Percentiles rank a stretch among this genome's conserved stretches.
These are phyloP conservation scores for Epichloe aotearoae DNA, from an alignment of 2,329 filamentous ascomycete species.

Conservation along the genomic window DNA sequence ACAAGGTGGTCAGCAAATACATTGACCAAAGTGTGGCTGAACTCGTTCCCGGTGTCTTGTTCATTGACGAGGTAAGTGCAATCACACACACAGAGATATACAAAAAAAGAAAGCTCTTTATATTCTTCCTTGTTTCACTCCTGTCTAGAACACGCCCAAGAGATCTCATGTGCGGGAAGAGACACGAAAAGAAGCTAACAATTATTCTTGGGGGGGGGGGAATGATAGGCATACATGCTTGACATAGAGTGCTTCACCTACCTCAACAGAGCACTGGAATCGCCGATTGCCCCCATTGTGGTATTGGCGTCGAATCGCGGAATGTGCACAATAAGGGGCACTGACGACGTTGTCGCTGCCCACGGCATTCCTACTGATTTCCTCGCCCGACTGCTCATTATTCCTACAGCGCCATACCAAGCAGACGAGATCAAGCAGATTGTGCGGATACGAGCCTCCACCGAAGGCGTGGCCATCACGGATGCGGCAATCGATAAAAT, in stretches of 20 bases:
- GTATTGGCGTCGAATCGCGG: slow-evolving; percentile 96
- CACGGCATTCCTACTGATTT: slow-evolving; percentile 94
- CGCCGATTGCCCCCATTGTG: slow-evolving; percentile 87
- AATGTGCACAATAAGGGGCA: slow-evolving; percentile 83
- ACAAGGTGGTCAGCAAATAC: slow-evolving; percentile 98
- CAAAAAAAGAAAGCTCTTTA: neutral
- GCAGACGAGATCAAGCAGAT: slow-evolving; percentile 87
- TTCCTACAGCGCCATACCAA: slow-evolving; percentile 84
- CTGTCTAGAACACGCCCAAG: neutral
- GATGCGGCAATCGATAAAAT: slow-evolving; percentile 81
- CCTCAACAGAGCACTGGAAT: slow-evolving; percentile 94
- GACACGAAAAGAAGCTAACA: slow-evolving; percentile 2
- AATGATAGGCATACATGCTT: slow-evolving; percentile 83
- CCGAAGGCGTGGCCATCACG: slow-evolving; percentile 65
- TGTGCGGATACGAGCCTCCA: slow-evolving; percentile 69
- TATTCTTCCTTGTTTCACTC: neutral
- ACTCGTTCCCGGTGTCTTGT: slow-evolving; percentile 92
- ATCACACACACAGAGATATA: neutral
- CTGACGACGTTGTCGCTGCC: slow-evolving; percentile 66
- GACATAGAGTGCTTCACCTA: slow-evolving; percentile 99
- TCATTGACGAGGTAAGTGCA: slow-evolving; percentile 83
- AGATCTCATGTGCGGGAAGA: neutral
- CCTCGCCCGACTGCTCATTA: slow-evolving; percentile 83
- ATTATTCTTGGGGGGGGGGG: neutral
- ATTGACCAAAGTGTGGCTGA: slow-evolving; percentile 97